Evolutionary conservation across 176 grass and related monocot genomes (phyloP), one percentile per base, ranked within the genome.

Genomic region (Hordeum marinum): DNA sequence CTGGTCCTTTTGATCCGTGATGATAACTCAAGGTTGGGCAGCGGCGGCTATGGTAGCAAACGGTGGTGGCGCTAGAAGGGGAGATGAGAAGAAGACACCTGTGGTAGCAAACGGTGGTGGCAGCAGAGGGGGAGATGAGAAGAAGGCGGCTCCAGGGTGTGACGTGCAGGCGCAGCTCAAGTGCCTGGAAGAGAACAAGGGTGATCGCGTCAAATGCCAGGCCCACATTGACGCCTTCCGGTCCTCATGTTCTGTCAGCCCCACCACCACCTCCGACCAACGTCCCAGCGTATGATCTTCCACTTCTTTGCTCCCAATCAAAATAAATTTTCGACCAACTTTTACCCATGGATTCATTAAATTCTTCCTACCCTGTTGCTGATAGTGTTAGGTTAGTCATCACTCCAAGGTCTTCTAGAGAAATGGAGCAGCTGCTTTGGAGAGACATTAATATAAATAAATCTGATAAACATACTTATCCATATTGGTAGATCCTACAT

Each of bases 181-280:
- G 82, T 98, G 92, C 87, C 82, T 98, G 35, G 87, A 91, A 83
- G 87, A 91, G 78, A 95, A 98, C 87, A 98, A 98, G 68, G 92
- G 92, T 25, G 89, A 98, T 77, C 85, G 84, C 48, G 31, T 72
- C 68, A 98, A 95, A 81, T 98, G 95, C 78, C 90, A 95, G 54
- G 78, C 89, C 5, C 95, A 98, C 76, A 95, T 98, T 62, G 87
- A 98, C 42, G 92, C 92, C 72, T 98, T 95, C 92, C 90, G 87
- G 9, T 85, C 92, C 54, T 98, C 92, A 81, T 98, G 95, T 89
- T 90, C 95, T 54, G 13, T 85, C 67, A 83, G 78, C 63, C 68
- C 68, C 71, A 26, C 60, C 48, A n/a, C 36, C 24, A 18, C 32
- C 46, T 27, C 54, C 31, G 8, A 20, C 68, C 15, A 3, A 14